Evolutionary conservation across 768 basidiomycete species (phyloP).

Genomic region (Lentinula raphanica): DNA sequence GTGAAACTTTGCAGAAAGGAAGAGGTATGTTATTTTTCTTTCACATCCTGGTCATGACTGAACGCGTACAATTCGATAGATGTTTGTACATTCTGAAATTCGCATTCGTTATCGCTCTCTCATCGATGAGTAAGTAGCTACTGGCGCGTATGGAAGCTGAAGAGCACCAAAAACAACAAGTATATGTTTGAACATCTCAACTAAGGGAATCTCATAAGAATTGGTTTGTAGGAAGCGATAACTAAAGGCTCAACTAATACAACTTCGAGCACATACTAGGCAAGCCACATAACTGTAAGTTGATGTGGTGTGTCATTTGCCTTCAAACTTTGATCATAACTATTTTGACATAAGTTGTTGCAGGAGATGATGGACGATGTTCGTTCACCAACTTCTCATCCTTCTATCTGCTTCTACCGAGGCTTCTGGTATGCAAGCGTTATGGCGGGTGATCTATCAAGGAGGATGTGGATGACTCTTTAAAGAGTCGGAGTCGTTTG

Average conservation of each 20-base stretch:
- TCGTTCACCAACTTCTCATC: too few relatives aligned
- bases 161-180: slow-evolving; percentile 1
- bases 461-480: too few relatives aligned
- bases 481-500: too few relatives aligned
- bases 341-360: too few relatives aligned
- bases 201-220: neutral
- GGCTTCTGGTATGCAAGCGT: too few relatives aligned
- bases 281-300: too few relatives aligned
- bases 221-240: neutral
- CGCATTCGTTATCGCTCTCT: neutral
- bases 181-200: neutral
- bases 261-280: too few relatives aligned
- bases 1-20: slow-evolving; percentile 47
- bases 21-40: slow-evolving; percentile 38
- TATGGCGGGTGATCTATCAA: too few relatives aligned
- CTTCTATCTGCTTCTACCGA: too few relatives aligned
- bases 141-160: slow-evolving; percentile 3
- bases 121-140: neutral
- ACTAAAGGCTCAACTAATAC: neutral
- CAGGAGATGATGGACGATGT: too few relatives aligned
- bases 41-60: slow-evolving; percentile 1
- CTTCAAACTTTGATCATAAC: too few relatives aligned
- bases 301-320: neutral
- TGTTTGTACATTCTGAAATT: neutral
- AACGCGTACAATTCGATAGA: neutral